Conservation (phyloP, 2,329 filamentous ascomycete species). For the Nigrograna mackinnonii region DNA sequence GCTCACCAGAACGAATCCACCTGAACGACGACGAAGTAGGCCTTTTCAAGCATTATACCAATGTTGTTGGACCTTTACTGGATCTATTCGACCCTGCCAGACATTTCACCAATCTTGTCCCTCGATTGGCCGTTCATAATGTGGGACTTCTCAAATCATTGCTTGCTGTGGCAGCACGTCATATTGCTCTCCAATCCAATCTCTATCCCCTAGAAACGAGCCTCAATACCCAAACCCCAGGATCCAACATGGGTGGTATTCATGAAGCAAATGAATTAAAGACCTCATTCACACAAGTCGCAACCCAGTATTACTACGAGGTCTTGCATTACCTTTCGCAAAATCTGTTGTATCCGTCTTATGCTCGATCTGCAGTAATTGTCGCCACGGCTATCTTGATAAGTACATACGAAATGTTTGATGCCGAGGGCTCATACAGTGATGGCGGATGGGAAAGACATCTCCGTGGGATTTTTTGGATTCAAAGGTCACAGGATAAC, state of each 20-base stretch:
- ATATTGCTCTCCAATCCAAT: conserved; percentile 48
- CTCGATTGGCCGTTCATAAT: conserved; percentile 52
- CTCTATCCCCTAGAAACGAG: conserved; percentile 12
- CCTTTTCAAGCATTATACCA: conserved; percentile 46
- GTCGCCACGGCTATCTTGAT: conserved; percentile 63
- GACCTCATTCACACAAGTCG: conserved; percentile 40
- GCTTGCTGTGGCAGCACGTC: conserved; percentile 59
- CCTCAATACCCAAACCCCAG: conserved; percentile 19
- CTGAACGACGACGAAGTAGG: conserved; percentile 41
- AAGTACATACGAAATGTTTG: conserved; percentile 69
- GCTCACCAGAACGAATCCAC: conserved; percentile 20
- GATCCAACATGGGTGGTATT: conserved; percentile 22
- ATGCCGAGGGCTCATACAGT: conserved; percentile 50
- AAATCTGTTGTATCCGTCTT: conserved; percentile 61
- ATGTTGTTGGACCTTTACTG: conserved; percentile 41
- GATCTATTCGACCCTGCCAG: conserved; percentile 49
- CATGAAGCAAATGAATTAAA: conserved; percentile 15
- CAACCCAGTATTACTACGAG: conserved; percentile 63
- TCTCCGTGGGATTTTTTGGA: conserved; percentile 68
- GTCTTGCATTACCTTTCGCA: conserved; percentile 65
- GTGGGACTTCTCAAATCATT: conserved; percentile 61
- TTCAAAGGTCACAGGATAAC: conserved; percentile 64
- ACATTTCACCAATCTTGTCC: conserved; percentile 40
- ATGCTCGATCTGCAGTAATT: conserved; percentile 61
- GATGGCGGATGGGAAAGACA: conserved; percentile 63